Percentiles rank a stretch among this genome's conserved stretches.
These are phyloP conservation scores for Plasmopara muralis DNA, from an alignment of 352 stramenopile genomes.

Conservation along the genomic window DNA sequence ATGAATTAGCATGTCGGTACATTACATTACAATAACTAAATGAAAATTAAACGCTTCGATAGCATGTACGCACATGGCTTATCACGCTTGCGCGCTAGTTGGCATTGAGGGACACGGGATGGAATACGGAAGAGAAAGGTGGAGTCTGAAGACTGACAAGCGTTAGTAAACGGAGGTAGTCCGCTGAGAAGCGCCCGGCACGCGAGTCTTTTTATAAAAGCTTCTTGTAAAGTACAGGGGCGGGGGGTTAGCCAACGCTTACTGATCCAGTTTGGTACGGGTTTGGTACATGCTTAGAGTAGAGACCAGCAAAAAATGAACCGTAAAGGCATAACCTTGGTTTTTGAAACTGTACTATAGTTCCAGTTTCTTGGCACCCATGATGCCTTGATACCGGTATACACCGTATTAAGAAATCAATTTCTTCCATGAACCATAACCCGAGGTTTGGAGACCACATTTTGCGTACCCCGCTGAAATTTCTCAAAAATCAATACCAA, in stretches of 20 bases:
- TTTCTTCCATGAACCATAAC: no score
- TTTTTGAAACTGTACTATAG: constrained; percentile 1
- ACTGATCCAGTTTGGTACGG: constrained; percentile 13
- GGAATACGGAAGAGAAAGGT: neutral
- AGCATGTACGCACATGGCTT: constrained; percentile 10
- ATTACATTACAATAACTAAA: constrained; percentile 2
- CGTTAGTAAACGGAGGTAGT: neutral
- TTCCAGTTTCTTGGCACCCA: neutral
- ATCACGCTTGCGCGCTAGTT: constrained; percentile 14
- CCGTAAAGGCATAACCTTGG: neutral
- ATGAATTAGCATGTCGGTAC: constrained; percentile 2
- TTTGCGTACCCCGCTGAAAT: no score
- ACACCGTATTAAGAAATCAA: no score
- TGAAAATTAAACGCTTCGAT: constrained; percentile 2
- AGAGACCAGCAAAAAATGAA: constrained; percentile 8
- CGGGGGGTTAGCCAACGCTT: constrained; percentile 6
- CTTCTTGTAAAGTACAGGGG: constrained; percentile 19
- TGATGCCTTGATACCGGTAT: neutral
- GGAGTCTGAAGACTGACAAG: neutral
- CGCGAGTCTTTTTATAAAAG: constrained; percentile 23
- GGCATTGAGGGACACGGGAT: constrained; percentile 16
- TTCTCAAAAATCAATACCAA: no score
- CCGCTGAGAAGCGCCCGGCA: neutral
- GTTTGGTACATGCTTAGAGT: neutral
- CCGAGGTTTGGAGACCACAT: no score